phyloP scores from a whole-genome alignment of 495 filamentous ascomycete species.

The Aspergillus mulundensis region DNA sequence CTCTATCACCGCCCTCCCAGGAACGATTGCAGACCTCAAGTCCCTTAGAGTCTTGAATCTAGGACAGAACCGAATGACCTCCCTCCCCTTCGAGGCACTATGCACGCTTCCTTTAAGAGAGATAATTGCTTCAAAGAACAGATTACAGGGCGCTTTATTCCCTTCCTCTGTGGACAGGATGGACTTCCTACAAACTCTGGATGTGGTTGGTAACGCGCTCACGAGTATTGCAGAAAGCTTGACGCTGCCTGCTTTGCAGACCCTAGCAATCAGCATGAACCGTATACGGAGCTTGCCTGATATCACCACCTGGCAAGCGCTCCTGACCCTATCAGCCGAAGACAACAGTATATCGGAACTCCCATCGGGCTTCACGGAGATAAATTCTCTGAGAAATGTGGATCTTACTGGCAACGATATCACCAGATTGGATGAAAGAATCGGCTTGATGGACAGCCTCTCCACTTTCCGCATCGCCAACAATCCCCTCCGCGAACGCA shows the following conservation, averaged over 20 bases:
- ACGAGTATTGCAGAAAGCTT: slow-evolving; percentile 52
- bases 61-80: slow-evolving; percentile 66
- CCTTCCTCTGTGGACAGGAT: slow-evolving; percentile 52
- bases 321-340: slow-evolving; percentile 69
- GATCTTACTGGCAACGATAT: slow-evolving; percentile 86
- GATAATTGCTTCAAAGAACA: slow-evolving; percentile 74
- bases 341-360: slow-evolving; percentile 73
- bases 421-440: slow-evolving; percentile 64
- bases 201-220: slow-evolving; percentile 73
- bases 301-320: slow-evolving; percentile 63
- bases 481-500: slow-evolving; percentile 85
- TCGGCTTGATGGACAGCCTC: slow-evolving; percentile 77
- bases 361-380: slow-evolving; percentile 66
- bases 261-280: slow-evolving; percentile 71
- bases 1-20: slow-evolving; percentile 69
- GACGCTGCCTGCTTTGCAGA: slow-evolving; percentile 66
- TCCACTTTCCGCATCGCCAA: slow-evolving; percentile 69
- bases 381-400: slow-evolving; percentile 64
- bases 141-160: slow-evolving; percentile 68
- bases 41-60: slow-evolving; percentile 73
- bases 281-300: slow-evolving; percentile 67
- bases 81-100: slow-evolving; percentile 65
- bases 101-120: slow-evolving; percentile 66
- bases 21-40: slow-evolving; percentile 56
- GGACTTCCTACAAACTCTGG: slow-evolving; percentile 63